Evolutionary conservation across 164 flowering plant genomes (phyloP), one percentile per base, ranked within the genome.

Genomic region (Cinnamomum micranthum): DNA sequence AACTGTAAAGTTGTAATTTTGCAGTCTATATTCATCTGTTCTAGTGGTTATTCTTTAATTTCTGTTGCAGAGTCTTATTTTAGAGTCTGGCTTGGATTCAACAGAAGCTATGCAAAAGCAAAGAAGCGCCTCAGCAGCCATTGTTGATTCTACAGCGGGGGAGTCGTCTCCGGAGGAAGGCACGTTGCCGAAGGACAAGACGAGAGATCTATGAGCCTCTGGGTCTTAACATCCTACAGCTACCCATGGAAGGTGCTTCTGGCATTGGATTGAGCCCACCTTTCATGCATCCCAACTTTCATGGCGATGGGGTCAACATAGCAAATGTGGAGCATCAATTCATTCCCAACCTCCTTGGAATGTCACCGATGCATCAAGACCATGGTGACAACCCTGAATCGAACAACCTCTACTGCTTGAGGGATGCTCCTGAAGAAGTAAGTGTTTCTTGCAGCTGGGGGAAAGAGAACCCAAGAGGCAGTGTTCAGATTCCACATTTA

Each of bases 291-390:
- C 0, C 78, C 1, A 89, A 83, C 75, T 85, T 86, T 73, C 85
- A 69, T 7, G 68, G 86, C 74, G 90, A 84, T 72, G 85, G 80
- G 63, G 64, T 69, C 20, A 86, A 88, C 13, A 77, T 86, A 74
- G 82, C 87, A 6, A 90, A 75, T 71, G 76, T 88, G 4, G 97
- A 92, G 79, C 98, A 87, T 81, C 95, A 92, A 77, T 93, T 95
- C 79, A 91, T 95, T 51, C 82, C 94, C 22, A 88, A 86, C 79
- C 89, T 73, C 71, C 60, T 81, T 0, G 77, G 78, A 23, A 14
- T 3, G 60, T 85, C 93, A 22, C 82, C 86, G 0, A 27, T 79
- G 70, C 87, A 85, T 71, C 83, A 76, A 27, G 74, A 78, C 72
- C n/a, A 55, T 15, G 74, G 71, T 9, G 83, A 83, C 31, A 80